Conservation (phyloP, 805 yeast species). For the Sugiyamaella floridensis region DNA sequence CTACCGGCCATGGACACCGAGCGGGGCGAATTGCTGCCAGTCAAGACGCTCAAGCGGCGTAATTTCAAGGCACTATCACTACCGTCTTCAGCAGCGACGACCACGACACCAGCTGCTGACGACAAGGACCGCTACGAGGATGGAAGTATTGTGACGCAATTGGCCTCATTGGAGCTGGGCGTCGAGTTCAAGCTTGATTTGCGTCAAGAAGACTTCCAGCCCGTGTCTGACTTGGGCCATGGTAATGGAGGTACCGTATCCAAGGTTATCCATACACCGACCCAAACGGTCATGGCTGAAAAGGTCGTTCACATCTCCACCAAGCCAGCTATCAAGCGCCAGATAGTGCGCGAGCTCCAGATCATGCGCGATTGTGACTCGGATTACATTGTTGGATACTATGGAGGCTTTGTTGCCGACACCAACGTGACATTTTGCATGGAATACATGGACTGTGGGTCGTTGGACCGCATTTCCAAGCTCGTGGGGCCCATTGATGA, state of each 20-base stretch:
- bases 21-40: conserved; percentile 2
- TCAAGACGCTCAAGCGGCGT: conserved; percentile 46
- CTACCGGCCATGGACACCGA: not conserved
- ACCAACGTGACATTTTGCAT: conserved; percentile 77
- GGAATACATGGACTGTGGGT: conserved; percentile 95
- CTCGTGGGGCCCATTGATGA: conserved; percentile 60
- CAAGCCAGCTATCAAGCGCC: conserved; percentile 69
- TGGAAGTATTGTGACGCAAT: conserved; percentile 31
- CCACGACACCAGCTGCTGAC: not conserved
- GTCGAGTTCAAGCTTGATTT: conserved; percentile 48
- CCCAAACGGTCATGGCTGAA: conserved; percentile 82
- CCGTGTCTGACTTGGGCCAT: conserved; percentile 72
- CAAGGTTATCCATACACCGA: conserved; percentile 82
- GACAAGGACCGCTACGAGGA: conserved; percentile 14
- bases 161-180: conserved; percentile 46
- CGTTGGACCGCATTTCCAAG: conserved; percentile 70
- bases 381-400: conserved; percentile 80
- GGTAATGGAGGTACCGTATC: conserved; percentile 94
- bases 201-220: conserved; percentile 61
- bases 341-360: conserved; percentile 79
- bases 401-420: conserved; percentile 76
- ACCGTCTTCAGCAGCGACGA: conserved; percentile 8
- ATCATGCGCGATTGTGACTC: conserved; percentile 83
- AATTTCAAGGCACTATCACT: conserved; percentile 54
- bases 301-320: conserved; percentile 82